A percentile compares a stretch with the other conserved stretches of the same genome.
These are phyloP conservation scores for Citrus medica DNA, from an alignment of 345 rosid species.

Conservation along the genomic window DNA sequence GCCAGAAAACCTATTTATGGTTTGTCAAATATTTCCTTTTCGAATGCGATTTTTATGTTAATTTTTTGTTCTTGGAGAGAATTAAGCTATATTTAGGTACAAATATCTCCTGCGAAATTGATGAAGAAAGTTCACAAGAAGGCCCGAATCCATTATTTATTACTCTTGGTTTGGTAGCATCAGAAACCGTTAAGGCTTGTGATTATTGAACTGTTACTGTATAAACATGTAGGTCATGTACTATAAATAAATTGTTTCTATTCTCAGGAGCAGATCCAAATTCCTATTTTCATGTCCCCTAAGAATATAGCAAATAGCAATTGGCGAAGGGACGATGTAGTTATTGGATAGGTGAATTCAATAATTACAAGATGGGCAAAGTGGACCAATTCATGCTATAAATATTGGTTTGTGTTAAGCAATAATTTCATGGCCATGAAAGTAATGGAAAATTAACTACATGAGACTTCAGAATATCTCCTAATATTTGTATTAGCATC, in stretches of 20 bases:
- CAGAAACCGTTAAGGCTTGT: constrained; percentile 5
- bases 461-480: too few species aligned
- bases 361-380: background rate
- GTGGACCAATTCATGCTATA: background rate
- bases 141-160: background rate
- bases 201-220: constrained; percentile 7
- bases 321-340: background rate
- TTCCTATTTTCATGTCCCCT: background rate
- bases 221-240: constrained; percentile 10
- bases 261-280: constrained; percentile 1
- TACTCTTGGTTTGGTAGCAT: background rate
- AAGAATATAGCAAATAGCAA: background rate
- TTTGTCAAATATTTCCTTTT: background rate
- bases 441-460: background rate
- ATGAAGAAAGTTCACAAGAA: background rate
- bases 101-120: background rate
- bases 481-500: too few species aligned
- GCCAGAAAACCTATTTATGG: background rate
- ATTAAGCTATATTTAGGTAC: background rate
- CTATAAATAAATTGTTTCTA: constrained; percentile 12
- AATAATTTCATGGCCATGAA: background rate
- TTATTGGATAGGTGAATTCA: background rate
- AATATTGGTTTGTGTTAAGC: background rate
- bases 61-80: background rate
- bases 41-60: background rate